Percentiles rank a stretch among this genome's conserved stretches.
Conservation (phyloP, 345 rosid genomes). For the Aquilaria sinensis region DNA sequence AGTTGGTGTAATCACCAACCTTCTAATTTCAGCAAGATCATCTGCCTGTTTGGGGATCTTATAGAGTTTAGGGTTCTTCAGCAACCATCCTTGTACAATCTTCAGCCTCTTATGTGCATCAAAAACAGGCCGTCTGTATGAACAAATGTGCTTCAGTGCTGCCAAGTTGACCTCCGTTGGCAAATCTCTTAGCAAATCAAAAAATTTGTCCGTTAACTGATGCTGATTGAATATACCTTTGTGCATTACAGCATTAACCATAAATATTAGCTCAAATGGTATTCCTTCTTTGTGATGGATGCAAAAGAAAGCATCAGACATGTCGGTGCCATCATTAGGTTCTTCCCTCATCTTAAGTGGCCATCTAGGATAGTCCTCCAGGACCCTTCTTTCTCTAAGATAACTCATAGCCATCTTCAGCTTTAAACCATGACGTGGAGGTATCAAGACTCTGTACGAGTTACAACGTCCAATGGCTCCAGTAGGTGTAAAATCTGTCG, state of each 20-base stretch:
- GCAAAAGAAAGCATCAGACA: slow-evolving; percentile 51
- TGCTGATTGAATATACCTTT: slow-evolving; percentile 68
- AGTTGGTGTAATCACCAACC: slow-evolving; percentile 76
- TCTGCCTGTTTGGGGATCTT: slow-evolving; percentile 34
- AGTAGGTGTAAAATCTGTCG: slow-evolving; percentile 69
- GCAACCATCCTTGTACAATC: slow-evolving; percentile 61
- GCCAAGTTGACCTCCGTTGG: slow-evolving; percentile 54
- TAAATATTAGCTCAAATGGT: slow-evolving; percentile 55
- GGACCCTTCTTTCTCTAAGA: slow-evolving; percentile 50
- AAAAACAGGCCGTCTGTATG: slow-evolving; percentile 49
- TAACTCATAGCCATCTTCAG: slow-evolving; percentile 41
- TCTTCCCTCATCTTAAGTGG: slow-evolving; percentile 44
- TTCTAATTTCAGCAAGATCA: slow-evolving; percentile 59
- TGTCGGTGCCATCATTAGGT: slow-evolving; percentile 55
- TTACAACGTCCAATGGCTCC: slow-evolving; percentile 76
- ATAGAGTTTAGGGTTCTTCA: slow-evolving; percentile 46
- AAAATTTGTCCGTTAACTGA: slow-evolving; percentile 53
- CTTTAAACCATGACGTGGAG: slow-evolving; percentile 59
- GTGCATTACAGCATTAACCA: slow-evolving; percentile 70
- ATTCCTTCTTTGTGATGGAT: slow-evolving; percentile 48
- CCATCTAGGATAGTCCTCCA: slow-evolving; percentile 25
- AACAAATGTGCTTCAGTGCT: slow-evolving; percentile 65
- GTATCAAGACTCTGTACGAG: slow-evolving; percentile 48
- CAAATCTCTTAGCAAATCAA: slow-evolving; percentile 51
- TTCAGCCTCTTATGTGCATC: slow-evolving; percentile 56